Percentiles rank a stretch among this genome's conserved stretches.
Conservation (phyloP, 2,329 filamentous ascomycete genomes). For the Dactylonectria macrodidyma region DNA sequence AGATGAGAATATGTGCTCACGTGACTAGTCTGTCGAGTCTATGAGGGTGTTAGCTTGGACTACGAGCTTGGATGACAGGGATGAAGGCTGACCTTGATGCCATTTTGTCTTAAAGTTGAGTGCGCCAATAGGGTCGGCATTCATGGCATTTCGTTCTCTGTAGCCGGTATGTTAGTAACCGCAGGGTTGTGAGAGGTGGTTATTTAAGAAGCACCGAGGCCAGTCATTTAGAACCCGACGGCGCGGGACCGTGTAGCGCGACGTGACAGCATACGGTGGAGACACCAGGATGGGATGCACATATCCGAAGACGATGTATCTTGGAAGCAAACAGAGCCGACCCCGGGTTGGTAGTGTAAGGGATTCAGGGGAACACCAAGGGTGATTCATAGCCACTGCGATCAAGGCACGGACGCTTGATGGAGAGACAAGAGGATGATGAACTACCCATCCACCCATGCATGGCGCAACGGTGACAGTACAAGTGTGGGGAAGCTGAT, state of each 20-base stretch:
- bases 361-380: slow-evolving; percentile 14
- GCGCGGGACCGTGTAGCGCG: slow-evolving; percentile 49
- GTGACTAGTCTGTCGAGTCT: slow-evolving; percentile 90
- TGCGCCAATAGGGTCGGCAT: slow-evolving; percentile 36
- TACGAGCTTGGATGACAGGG: background rate
- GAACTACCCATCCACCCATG: slow-evolving; percentile 15
- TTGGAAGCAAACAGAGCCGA: slow-evolving; percentile 28
- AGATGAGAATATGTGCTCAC: slow-evolving; percentile 69
- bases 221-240: slow-evolving; percentile 37
- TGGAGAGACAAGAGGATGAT: slow-evolving; percentile 25
- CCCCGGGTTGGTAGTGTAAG: slow-evolving; percentile 27
- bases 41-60: slow-evolving; percentile 36
- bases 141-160: slow-evolving; percentile 50
- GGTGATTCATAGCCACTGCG: slow-evolving; percentile 17
- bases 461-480: slow-evolving; percentile 32
- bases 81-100: slow-evolving; percentile 65
- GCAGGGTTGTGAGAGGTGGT: slow-evolving; percentile 26
- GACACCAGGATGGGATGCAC: slow-evolving; percentile 44
- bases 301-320: slow-evolving; percentile 40
- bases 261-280: slow-evolving; percentile 46
- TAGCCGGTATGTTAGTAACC: slow-evolving; percentile 33
- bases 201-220: slow-evolving; percentile 23
- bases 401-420: slow-evolving; percentile 27
- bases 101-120: slow-evolving; percentile 62
- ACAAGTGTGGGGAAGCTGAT: slow-evolving; percentile 35